Conservation (phyloP, 345 rosid species). For the Arabis hirsuta region DNA sequence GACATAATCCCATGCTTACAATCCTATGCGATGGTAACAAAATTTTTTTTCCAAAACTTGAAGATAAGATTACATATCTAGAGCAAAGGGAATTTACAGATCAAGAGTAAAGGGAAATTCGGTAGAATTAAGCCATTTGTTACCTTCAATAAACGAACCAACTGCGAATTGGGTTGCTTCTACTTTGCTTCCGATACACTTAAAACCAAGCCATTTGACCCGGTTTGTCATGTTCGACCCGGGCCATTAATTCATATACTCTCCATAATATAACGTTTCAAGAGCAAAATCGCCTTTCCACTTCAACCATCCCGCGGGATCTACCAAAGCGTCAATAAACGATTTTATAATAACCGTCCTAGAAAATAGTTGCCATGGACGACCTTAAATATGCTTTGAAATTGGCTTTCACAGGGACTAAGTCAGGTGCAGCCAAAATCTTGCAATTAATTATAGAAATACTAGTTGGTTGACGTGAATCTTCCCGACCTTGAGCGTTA, state of each 20-base stretch:
- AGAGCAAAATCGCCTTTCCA: constrained; percentile 72
- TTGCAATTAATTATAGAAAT: constrained; percentile 62
- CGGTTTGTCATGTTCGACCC: constrained; percentile 67
- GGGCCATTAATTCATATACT: constrained; percentile 68
- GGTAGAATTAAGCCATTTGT: constrained; percentile 65
- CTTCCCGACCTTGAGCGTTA: constrained; percentile 82
- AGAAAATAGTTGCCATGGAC: constrained; percentile 80
- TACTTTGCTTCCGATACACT: constrained; percentile 49
- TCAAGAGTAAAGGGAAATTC: constrained; percentile 49
- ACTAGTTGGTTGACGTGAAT: constrained; percentile 70
- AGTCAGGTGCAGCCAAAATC: constrained; percentile 63
- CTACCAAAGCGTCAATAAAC: constrained; percentile 59
- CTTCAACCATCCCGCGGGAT: constrained; percentile 81
- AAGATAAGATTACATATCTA: constrained; percentile 40
- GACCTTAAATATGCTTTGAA: constrained; percentile 66
- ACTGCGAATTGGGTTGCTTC: constrained; percentile 70
- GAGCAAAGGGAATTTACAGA: constrained; percentile 49
- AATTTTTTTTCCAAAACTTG: constrained; percentile 44
- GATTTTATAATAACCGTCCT: constrained; percentile 65
- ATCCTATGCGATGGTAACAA: constrained; percentile 3
- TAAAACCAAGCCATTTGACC: constrained; percentile 82
- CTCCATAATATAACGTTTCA: constrained; percentile 72
- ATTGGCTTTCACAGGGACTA: constrained; percentile 52
- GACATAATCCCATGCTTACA: background rate
- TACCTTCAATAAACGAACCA: constrained; percentile 60